Evolutionary conservation across 768 basidiomycete genomes (phyloP).

Genomic region (Tylopilus sp.): DNA sequence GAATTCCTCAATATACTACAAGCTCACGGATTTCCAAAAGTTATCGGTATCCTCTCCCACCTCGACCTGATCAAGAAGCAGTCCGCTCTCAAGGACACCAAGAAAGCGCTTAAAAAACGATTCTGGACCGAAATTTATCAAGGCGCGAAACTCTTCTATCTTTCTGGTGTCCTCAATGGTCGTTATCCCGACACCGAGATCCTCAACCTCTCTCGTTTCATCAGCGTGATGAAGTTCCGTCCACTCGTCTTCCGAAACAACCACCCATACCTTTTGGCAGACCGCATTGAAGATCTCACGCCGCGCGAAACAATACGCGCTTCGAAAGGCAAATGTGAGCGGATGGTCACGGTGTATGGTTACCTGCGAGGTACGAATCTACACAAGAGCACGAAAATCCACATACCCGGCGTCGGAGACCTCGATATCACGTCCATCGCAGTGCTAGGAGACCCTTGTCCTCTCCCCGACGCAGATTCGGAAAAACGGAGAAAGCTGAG

Average conservation of each 20-base stretch:
- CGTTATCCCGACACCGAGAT: slow-evolving; percentile 97
- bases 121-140: slow-evolving; percentile 99
- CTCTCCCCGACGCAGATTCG: slow-evolving; percentile 84
- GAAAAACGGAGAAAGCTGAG: slow-evolving; percentile 91
- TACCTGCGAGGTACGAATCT: slow-evolving; percentile 91
- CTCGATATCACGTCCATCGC: slow-evolving; percentile 71
- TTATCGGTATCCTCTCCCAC: slow-evolving; percentile 94
- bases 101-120: slow-evolving; percentile 93
- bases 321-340: slow-evolving; percentile 84
- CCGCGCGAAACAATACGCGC: slow-evolving; percentile 77
- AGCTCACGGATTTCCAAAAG: slow-evolving; percentile 97
- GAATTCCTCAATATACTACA: slow-evolving; percentile 98
- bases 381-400: slow-evolving; percentile 71
- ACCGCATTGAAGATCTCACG: slow-evolving; percentile 93
- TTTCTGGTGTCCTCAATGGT: slow-evolving; percentile 94
- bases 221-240: slow-evolving; percentile 97
- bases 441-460: slow-evolving; percentile 90
- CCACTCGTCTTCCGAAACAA: slow-evolving; percentile 93
- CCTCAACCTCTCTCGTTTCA: slow-evolving; percentile 92
- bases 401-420: slow-evolving; percentile 95
- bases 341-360: slow-evolving; percentile 92
- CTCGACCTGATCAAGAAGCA: slow-evolving; percentile 96
- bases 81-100: slow-evolving; percentile 79
- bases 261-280: slow-evolving; percentile 92
- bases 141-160: slow-evolving; percentile 97